phyloP scores from a whole-genome alignment of 345 rosid genomes.

The Corymbia maculata region DNA sequence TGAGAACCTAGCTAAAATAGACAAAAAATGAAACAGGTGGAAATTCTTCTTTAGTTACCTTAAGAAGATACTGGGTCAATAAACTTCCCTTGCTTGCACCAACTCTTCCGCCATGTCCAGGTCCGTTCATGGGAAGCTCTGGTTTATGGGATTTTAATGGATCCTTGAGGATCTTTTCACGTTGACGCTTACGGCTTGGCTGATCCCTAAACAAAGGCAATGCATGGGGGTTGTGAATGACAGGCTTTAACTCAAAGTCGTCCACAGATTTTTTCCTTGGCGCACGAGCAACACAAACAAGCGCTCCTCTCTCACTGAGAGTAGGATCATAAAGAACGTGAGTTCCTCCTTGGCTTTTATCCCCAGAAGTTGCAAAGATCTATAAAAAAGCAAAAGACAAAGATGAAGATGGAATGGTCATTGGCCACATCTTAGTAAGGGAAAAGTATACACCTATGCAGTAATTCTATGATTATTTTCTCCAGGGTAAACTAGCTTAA shows the following conservation, averaged over 20 bases:
- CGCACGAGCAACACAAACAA: conserved; percentile 91
- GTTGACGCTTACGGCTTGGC: conserved; percentile 94
- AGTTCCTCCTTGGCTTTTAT: conserved; percentile 84
- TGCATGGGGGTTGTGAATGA: conserved; percentile 96
- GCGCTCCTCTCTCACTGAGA: conserved; percentile 88
- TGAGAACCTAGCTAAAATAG: background rate
- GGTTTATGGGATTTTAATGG: conserved; percentile 91
- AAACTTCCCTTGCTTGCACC: conserved; percentile 85
- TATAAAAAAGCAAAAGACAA: background rate
- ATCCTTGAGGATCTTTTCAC: conserved; percentile 87
- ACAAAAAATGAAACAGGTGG: background rate
- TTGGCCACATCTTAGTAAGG: background rate
- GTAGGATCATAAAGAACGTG: conserved; percentile 82
- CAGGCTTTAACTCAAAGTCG: conserved; percentile 78
- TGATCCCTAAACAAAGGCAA: conserved; percentile 92
- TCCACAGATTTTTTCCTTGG: conserved; percentile 93
- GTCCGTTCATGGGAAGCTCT: conserved; percentile 86
- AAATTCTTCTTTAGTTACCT: conserved; percentile 31
- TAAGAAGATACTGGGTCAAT: conserved; percentile 90
- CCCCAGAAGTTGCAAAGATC: conserved; percentile 91
- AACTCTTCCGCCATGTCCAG: conserved; percentile 93
- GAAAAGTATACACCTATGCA: background rate
- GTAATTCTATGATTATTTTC: background rate
- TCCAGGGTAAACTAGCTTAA: background rate
- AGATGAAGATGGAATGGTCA: background rate